Conservation (phyloP, 108 stramenopile species). For the Epipyxis sp. region DNA sequence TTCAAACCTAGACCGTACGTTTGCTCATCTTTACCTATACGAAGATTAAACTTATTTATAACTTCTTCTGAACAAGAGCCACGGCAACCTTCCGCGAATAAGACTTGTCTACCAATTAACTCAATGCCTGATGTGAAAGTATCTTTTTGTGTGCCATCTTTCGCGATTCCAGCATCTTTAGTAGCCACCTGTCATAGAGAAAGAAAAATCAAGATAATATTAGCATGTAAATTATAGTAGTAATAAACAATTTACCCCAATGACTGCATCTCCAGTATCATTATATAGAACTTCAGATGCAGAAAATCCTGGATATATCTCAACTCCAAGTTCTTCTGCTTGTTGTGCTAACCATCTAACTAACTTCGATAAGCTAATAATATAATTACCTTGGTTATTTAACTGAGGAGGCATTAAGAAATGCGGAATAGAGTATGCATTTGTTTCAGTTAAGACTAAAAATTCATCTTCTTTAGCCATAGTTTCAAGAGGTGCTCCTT, state of each 20-base stretch:
- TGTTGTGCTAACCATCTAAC: constrained; percentile 84
- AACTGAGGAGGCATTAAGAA: constrained; percentile 70
- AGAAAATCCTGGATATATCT: constrained; percentile 96
- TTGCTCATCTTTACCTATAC: constrained; percentile 71
- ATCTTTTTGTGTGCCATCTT: constrained; percentile 79
- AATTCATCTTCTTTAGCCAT: constrained; percentile 81
- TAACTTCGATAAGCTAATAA: constrained; percentile 81
- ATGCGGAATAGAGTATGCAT: constrained; percentile 35
- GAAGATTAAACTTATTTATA: constrained; percentile 79
- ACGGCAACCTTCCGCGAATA: constrained; percentile 96
- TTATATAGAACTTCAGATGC: constrained; percentile 84
- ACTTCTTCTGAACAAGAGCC: constrained; percentile 88
- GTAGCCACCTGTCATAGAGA: not conserved
- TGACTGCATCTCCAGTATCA: constrained; percentile 40
- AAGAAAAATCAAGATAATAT: too few species aligned
- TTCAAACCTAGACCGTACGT: constrained; percentile 97
- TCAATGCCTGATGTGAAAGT: constrained; percentile 95
- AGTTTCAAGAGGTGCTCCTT: constrained; percentile 65
- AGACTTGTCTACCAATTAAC: constrained; percentile 85
- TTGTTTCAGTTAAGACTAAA: constrained; percentile 62
- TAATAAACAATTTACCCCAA: constrained; percentile 14
- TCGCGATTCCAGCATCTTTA: constrained; percentile 85
- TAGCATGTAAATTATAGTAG: not conserved
- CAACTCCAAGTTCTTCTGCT: constrained; percentile 95
- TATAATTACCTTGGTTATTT: constrained; percentile 95